Base-by-base conservation (phyloP, 2,329 filamentous ascomycete genomes). In the Talaromyces islandicus region DNA sequence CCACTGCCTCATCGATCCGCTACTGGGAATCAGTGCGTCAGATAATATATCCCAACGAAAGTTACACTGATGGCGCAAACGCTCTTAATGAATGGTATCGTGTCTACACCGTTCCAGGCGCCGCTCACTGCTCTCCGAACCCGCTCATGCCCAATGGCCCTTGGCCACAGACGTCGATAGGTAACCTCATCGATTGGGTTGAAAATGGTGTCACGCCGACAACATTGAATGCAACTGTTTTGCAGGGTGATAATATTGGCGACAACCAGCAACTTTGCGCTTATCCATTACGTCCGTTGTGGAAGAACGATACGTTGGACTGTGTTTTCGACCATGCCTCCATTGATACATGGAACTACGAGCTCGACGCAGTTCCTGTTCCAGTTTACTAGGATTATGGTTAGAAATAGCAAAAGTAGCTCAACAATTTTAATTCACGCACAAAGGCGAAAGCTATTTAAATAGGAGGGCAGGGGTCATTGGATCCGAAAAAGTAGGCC, bases 1-100 rank as follows among this genome's bases (percentile, higher is more conserved):
- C 83, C 1, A 69, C 83, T 1, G 81, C 75, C 5, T 83, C 81
- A 0, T 84, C 81, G 0, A 77, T 84, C 0, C 81, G 78, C 66
- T 86, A 85, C 74, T 80, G 77, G 70, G 75, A 85, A 58, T 79
- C 81, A 3, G 83, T 85, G 38, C 78, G 79, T 43, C 66, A 65
- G 3, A 73, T 78, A 69, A 82, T 84, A 80, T 81, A 81, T 67
- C 72, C 77, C 3, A 63, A 73, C 21, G 43, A 75, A 5, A 66
- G 69, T 2, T 75, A 74, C 60, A 70, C 75, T 4, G 73, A 77
- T 7, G 73, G 73, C 10, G 68, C 75, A 7, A 65, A 71, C 5
- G 75, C 78, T 2, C 70, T 85, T 5, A 68, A 75, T 35, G 78
- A 81, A 21, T 86, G 80, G 75, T 86, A 84, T 70, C 77, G 79